Percentiles rank a stretch among this genome's conserved stretches.
Evolutionary conservation across 257 asterid species (phyloP).

Genomic region (Fraxinus anomala): DNA sequence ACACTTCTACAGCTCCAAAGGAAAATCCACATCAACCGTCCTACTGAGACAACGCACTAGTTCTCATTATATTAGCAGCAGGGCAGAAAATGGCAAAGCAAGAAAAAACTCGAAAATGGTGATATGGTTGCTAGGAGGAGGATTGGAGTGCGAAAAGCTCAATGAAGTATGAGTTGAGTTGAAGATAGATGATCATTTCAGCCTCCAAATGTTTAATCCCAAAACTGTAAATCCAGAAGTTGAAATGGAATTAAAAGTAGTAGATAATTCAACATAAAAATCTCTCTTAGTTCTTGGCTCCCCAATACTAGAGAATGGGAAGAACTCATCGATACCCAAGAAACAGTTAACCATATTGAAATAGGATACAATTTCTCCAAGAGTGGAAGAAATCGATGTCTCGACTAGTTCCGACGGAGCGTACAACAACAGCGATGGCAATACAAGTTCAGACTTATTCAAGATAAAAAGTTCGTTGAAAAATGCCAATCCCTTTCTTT

Average conservation of each 20-base stretch:
- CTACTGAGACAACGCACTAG: too few species aligned
- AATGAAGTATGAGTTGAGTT: slow-evolving; percentile 24
- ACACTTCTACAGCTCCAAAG: too few species aligned
- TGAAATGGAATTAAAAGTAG: slow-evolving; percentile 24
- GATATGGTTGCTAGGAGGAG: slow-evolving; percentile 5
- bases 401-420: slow-evolving; percentile 40
- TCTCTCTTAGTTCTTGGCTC: slow-evolving; percentile 47
- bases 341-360: slow-evolving; percentile 39
- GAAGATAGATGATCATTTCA: slow-evolving; percentile 24
- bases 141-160: slow-evolving; percentile 21
- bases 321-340: slow-evolving; percentile 35
- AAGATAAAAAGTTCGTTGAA: slow-evolving; percentile 75
- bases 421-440: slow-evolving; percentile 54
- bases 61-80: slow-evolving; percentile 1
- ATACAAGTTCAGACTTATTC: slow-evolving; percentile 76
- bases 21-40: too few species aligned
- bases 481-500: slow-evolving; percentile 39
- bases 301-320: slow-evolving; percentile 27
- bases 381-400: slow-evolving; percentile 35
- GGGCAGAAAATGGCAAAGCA: slow-evolving; percentile 22
- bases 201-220: slow-evolving; percentile 29
- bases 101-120: slow-evolving; percentile 11
- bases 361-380: slow-evolving; percentile 64
- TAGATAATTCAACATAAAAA: slow-evolving; percentile 26
- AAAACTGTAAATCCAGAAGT: slow-evolving; percentile 24